Evolutionary conservation across 192 early-diverging fungal species (phyloP).

Genomic region (Thoreauomyces humboldtii): DNA sequence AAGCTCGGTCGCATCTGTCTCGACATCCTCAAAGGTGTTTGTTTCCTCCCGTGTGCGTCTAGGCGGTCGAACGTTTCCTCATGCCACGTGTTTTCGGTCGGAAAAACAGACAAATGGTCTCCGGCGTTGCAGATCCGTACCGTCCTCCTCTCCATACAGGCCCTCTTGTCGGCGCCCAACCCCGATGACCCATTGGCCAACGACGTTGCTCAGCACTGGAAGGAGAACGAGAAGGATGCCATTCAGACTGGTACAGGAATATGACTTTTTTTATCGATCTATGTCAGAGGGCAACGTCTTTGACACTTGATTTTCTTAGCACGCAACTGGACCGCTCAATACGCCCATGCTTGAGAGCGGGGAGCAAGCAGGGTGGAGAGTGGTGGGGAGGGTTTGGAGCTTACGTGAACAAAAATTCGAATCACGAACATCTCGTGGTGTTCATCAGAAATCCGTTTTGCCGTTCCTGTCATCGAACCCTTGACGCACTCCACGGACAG

Average conservation of each 20-base stretch:
- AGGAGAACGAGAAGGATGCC: constrained; percentile 90
- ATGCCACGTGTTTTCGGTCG: no score
- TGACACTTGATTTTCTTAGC: constrained; percentile 13
- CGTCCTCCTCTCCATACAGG: constrained; percentile 95
- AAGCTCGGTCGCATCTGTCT: constrained; percentile 96
- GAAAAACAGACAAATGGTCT: constrained; percentile 98
- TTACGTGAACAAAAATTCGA: no score
- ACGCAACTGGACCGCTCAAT: constrained; percentile 30
- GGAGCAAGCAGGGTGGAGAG: no score
- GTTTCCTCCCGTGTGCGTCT: no score
- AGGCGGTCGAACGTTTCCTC: no score
- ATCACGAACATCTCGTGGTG: no score
- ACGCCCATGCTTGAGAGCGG: constrained; percentile 16
- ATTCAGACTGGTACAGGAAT: constrained; percentile 67
- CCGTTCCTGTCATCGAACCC: no score
- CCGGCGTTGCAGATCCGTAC: constrained; percentile 98
- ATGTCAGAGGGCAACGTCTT: not conserved
- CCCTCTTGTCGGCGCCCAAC: constrained; percentile 93
- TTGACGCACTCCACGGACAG: no score
- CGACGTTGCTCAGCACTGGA: constrained; percentile 99
- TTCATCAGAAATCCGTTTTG: no score
- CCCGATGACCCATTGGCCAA: constrained; percentile 98
- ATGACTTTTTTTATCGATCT: not conserved
- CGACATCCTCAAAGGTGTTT: constrained; percentile 96
- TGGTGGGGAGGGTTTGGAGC: no score